A percentile compares a stretch with the other conserved stretches of the same genome.
Evolutionary conservation across 306 rosid genomes (phyloP).

Genomic region (Fragaria vesca): DNA sequence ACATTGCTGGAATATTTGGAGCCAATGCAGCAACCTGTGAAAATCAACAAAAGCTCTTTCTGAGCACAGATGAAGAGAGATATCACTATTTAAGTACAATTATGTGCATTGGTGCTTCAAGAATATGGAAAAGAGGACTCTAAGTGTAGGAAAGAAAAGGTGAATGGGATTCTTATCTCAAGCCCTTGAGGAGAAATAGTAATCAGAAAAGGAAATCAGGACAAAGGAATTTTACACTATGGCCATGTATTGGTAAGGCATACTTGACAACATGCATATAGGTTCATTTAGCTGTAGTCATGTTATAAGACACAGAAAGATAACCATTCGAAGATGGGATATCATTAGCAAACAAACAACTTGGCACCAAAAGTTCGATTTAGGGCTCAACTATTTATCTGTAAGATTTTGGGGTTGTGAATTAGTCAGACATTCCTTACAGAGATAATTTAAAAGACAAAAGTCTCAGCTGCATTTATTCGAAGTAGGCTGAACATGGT

Average conservation of each 20-base stretch:
- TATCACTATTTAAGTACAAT: neutral
- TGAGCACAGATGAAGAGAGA: slow-evolving; percentile 1
- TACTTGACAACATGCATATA: neutral
- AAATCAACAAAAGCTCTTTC: neutral
- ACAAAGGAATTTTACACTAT: neutral
- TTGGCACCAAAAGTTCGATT: neutral
- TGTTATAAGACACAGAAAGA: neutral
- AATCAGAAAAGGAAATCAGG: neutral
- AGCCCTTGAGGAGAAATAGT: neutral
- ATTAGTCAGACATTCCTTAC: neutral
- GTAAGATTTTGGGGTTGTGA: neutral
- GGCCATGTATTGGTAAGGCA: neutral
- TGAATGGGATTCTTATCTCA: neutral
- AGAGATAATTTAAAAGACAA: neutral
- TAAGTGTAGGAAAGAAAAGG: neutral
- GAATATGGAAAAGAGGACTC: neutral
- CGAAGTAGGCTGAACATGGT: no score
- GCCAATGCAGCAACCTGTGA: slow-evolving; percentile 79
- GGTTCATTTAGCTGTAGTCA: neutral
- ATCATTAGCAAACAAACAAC: neutral
- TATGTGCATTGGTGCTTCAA: neutral
- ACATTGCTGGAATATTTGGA: slow-evolving; percentile 77
- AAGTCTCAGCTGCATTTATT: neutral
- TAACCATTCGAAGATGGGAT: neutral
- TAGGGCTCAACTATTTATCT: neutral